Base-by-base conservation (phyloP, 495 filamentous ascomycete genomes). In the Clohesyomyces aquaticus region DNA sequence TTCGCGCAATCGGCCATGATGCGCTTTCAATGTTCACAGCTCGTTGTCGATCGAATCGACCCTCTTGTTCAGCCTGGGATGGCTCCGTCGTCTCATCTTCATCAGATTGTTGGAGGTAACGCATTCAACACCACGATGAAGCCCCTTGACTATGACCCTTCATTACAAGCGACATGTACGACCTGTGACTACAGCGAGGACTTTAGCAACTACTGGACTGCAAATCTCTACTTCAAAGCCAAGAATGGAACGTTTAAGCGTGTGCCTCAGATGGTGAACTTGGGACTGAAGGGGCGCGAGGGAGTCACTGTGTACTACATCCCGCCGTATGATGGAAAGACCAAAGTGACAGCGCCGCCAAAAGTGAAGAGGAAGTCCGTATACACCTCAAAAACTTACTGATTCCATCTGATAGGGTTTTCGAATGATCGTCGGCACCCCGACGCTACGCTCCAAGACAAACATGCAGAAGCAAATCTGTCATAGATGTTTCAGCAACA, bases 401-500 rank as follows among this genome's bases (percentile, higher is more conserved):
- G 14, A 57, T 56, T 4, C n/a, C 22, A 32, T 14, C 16, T 14
- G 25, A 28, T 19, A 67, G 65, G 65, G 65, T 21, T 67, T 67
- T 59, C 65, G 65, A 26, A 67, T 67, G 65, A 25, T 67, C 11
- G 65, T 55, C 19, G 65, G 65, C 25, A 54, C 63, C 25, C 41
- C 65, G 4, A 48, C 23, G 22, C 55, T 67, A 8, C 59, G 65
- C 28, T 29, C 23, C 2, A 59, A 58, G 35, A 29, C 35, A 1
- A 59, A 59, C n/a, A 26, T 45, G 53, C 65, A 67, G 54, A 57
- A 59, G 38, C 59, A 63, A 25, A 26, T 81, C 51, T 82, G 80
- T 75, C 78, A 80, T 69, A 76, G 80, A 43, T 82, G 80, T 67
- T 74, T 75, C 45, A 68, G 69, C 49, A 81, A 80, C 70, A 76